Conservation (phyloP, 371 early-diverging fungal species). For the Mucor circinelloides region DNA sequence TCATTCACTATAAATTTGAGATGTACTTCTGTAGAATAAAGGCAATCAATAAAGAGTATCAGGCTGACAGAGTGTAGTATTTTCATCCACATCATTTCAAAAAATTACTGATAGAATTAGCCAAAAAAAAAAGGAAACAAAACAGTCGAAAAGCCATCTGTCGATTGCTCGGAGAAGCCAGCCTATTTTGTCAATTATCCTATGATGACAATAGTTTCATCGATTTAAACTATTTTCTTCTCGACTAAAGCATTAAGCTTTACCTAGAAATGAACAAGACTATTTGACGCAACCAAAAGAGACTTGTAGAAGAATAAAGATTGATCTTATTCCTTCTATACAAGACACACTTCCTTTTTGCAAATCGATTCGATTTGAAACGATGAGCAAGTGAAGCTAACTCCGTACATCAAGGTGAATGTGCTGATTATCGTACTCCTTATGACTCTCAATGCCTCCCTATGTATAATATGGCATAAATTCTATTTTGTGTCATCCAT, state of each 20-base stretch:
- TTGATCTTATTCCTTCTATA: not conserved
- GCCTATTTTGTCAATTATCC: not conserved
- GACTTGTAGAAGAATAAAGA: not conserved
- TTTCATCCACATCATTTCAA: too few species aligned
- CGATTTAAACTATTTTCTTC: not conserved
- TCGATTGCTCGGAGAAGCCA: not conserved
- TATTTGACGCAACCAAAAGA: not conserved
- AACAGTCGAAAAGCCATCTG: not conserved
- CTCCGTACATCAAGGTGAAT: not conserved
- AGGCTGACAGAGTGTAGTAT: too few species aligned
- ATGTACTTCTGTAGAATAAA: not conserved
- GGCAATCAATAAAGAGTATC: not conserved
- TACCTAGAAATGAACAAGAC: not conserved
- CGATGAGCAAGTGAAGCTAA: not conserved
- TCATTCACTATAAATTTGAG: not conserved
- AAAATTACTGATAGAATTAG: not conserved
- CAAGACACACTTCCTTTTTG: not conserved
- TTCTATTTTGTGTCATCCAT: not conserved
- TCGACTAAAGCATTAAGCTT: not conserved
- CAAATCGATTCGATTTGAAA: conserved; percentile 11
- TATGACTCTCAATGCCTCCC: not conserved
- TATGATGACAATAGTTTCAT: not conserved
- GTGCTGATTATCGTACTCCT: not conserved
- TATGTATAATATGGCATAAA: not conserved
- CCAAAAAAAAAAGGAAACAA: too few species aligned